These are phyloP conservation scores for Anethum foeniculum DNA, from an alignment of 140 eudicot genomes.

Conservation along the genomic window DNA sequence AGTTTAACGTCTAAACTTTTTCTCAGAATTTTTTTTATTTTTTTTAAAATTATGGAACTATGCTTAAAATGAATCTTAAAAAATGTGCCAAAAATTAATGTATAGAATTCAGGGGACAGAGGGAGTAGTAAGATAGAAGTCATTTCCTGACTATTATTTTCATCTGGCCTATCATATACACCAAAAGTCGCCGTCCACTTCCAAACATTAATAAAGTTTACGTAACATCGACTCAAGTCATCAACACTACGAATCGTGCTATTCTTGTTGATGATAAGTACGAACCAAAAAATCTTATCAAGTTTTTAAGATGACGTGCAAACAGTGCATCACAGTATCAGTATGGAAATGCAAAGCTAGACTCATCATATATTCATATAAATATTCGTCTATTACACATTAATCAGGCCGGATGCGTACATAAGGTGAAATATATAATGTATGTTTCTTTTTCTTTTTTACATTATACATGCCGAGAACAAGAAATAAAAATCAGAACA, in stretches of 20 bases:
- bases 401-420: conserved; percentile 4
- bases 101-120: no score
- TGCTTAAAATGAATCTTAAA: no score
- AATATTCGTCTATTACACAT: conserved; percentile 12
- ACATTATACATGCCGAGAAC: conserved; percentile 24
- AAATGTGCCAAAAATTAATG: no score
- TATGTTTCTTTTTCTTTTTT: conserved; percentile 8
- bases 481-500: conserved; percentile 31
- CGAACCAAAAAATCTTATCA: not conserved
- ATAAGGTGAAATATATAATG: not conserved
- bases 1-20: no score
- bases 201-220: not conserved
- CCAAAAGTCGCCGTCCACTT: conserved; percentile 3
- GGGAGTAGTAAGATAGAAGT: not conserved
- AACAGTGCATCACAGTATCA: not conserved
- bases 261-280: not conserved
- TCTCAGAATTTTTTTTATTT: no score
- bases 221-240: not conserved
- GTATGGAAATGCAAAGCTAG: conserved; percentile 5
- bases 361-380: conserved; percentile 7
- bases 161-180: not conserved
- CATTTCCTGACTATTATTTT: not conserved
- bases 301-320: not conserved
- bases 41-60: no score
- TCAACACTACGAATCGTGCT: not conserved